These are phyloP conservation scores for Smittium mucronatum DNA, from an alignment of 371 early-diverging fungal genomes.

Conservation along the genomic window DNA sequence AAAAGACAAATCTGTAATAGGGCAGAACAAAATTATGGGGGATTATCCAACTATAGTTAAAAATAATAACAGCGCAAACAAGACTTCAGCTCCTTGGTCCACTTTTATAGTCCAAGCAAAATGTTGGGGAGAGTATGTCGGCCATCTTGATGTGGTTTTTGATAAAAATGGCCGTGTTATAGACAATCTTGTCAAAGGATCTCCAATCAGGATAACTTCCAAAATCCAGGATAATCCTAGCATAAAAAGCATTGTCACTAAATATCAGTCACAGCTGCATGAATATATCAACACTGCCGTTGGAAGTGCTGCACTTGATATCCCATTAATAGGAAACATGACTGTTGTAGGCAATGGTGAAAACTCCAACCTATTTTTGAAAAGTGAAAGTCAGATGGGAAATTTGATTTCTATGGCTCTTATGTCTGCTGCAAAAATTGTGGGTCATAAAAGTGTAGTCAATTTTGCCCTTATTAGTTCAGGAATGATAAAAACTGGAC, in stretches of 20 bases:
- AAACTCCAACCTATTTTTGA: constrained; percentile 9
- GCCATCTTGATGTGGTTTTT: constrained; percentile 46
- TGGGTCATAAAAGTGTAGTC: constrained; percentile 38
- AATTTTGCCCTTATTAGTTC: constrained; percentile 14
- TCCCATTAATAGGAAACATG: constrained; percentile 4
- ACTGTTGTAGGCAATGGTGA: constrained; percentile 7
- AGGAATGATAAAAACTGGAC: constrained; percentile 33
- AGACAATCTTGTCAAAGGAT: constrained; percentile 33
- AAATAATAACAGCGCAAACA: constrained; percentile 17
- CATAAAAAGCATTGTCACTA: constrained; percentile 25
- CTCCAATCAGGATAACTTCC: constrained; percentile 40
- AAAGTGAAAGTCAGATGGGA: constrained; percentile 3
- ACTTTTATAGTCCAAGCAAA: constrained; percentile 51
- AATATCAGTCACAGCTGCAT: constrained; percentile 38
- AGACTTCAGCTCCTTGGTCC: constrained; percentile 18
- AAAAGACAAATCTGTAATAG: neutral
- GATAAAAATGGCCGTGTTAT: constrained; percentile 35
- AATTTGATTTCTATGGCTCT: constrained; percentile 8
- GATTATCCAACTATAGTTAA: constrained; percentile 25
- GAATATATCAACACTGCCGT: constrained; percentile 32
- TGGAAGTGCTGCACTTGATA: constrained; percentile 25
- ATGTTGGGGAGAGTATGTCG: constrained; percentile 51
- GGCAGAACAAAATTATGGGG: constrained; percentile 9
- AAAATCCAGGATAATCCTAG: constrained; percentile 33
- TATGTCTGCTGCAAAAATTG: constrained; percentile 24